Conservation (phyloP, 169 alveolate genomes). For the Cryptosporidium ryanae region DNA sequence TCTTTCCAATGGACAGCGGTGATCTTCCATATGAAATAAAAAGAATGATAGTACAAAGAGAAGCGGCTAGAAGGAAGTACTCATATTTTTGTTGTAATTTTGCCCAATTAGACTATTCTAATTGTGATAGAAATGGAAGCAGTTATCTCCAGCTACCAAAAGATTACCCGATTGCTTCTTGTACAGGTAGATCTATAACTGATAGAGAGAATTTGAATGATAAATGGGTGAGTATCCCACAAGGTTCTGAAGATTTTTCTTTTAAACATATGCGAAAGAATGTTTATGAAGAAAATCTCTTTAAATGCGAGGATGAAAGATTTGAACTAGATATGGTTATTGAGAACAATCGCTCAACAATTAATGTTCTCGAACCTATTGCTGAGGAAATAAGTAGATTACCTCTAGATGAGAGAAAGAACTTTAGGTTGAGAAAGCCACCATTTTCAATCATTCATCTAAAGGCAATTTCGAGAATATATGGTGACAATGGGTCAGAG, state of each 20-base stretch:
- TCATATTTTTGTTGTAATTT: slow-evolving; percentile 70
- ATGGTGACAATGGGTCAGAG: slow-evolving; percentile 82
- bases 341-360: slow-evolving; percentile 79
- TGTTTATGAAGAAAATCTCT: slow-evolving; percentile 85
- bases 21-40: slow-evolving; percentile 71
- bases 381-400: slow-evolving; percentile 73
- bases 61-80: slow-evolving; percentile 67
- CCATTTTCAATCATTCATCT: slow-evolving; percentile 78
- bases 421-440: slow-evolving; percentile 62
- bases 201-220: slow-evolving; percentile 80
- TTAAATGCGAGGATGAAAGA: slow-evolving; percentile 88
- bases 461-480: slow-evolving; percentile 80
- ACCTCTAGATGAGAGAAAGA: slow-evolving; percentile 76
- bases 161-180: slow-evolving; percentile 67
- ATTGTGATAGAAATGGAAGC: slow-evolving; percentile 59
- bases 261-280: slow-evolving; percentile 85
- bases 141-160: slow-evolving; percentile 69
- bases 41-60: slow-evolving; percentile 72
- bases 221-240: slow-evolving; percentile 84
- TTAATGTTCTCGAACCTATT: slow-evolving; percentile 78
- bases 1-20: slow-evolving; percentile 75
- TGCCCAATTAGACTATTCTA: slow-evolving; percentile 63
- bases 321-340: slow-evolving; percentile 84
- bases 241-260: slow-evolving; percentile 86
- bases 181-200: slow-evolving; percentile 59